Conservation (phyloP, 2,329 filamentous ascomycete genomes). For the Herpotrichia juniperi region DNA sequence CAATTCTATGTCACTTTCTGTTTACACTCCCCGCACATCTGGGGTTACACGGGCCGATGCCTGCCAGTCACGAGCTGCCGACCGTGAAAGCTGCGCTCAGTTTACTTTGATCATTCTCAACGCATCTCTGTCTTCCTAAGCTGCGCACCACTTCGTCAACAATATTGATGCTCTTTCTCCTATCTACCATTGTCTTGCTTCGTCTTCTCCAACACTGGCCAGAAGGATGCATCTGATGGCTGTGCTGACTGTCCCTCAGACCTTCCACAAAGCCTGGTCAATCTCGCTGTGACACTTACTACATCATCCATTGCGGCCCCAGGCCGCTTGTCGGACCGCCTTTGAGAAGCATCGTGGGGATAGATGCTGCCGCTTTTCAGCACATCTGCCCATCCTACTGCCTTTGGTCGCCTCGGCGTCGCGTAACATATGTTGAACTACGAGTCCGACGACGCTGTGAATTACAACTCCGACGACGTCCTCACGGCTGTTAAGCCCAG, state of each 20-base stretch:
- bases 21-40: slow-evolving; percentile 15
- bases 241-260: slow-evolving; percentile 36
- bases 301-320: slow-evolving; percentile 22
- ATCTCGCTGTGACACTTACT: slow-evolving; percentile 21
- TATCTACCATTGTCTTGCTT: neutral
- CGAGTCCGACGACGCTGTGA: slow-evolving; percentile 57
- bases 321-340: slow-evolving; percentile 19
- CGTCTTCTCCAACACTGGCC: neutral
- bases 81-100: neutral
- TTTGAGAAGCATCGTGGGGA: slow-evolving; percentile 30
- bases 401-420: slow-evolving; percentile 23
- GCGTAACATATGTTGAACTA: slow-evolving; percentile 45
- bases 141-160: neutral
- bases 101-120: neutral
- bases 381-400: slow-evolving; percentile 7
- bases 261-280: slow-evolving; percentile 15
- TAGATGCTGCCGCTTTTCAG: slow-evolving; percentile 15
- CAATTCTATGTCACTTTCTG: slow-evolving; percentile 14
- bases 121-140: neutral
- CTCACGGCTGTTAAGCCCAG: slow-evolving; percentile 52
- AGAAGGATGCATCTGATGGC: slow-evolving; percentile 8
- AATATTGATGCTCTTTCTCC: neutral
- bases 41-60: slow-evolving; percentile 15
- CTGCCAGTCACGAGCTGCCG: slow-evolving; percentile 16
- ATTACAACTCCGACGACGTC: slow-evolving; percentile 46